phyloP scores from a whole-genome alignment of 192 early-diverging fungal species.

The Linderina pennispora region DNA sequence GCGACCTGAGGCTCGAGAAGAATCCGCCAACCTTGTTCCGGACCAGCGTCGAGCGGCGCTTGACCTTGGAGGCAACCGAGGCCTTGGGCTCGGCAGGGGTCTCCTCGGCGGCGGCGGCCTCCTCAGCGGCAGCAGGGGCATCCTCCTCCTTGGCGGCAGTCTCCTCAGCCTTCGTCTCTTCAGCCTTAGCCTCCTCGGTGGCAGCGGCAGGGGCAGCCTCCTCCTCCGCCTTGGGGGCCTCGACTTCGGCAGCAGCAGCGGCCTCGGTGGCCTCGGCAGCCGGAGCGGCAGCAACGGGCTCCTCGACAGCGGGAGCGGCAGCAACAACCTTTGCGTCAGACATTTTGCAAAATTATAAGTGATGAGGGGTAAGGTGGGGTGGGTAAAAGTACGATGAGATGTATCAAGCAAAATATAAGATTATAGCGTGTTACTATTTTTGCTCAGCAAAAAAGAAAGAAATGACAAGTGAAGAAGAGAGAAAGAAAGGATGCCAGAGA shows the following conservation, averaged over 20 bases:
- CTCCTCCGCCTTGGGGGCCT: background rate
- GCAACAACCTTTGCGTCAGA: background rate
- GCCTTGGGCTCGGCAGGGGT: constrained; percentile 15
- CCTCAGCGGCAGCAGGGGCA: constrained; percentile 7
- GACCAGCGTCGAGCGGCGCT: constrained; percentile 41
- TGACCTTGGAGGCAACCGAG: constrained; percentile 28
- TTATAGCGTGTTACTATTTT: background rate
- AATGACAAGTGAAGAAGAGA: background rate
- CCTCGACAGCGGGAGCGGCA: background rate
- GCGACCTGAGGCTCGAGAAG: constrained; percentile 34
- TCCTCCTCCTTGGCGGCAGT: constrained; percentile 12
- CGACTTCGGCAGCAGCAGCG: background rate
- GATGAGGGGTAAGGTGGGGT: background rate
- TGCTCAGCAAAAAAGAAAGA: background rate
- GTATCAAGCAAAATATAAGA: background rate
- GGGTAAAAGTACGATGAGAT: background rate
- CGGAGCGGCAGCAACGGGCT: background rate
- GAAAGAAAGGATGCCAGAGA: background rate
- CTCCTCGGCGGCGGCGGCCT: constrained; percentile 6
- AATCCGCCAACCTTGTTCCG: constrained; percentile 36
- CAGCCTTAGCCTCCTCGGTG: background rate
- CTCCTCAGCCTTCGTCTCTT: constrained; percentile 7
- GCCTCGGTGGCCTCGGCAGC: background rate
- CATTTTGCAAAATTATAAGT: background rate
- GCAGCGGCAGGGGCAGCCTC: background rate